Evolutionary conservation across 75 land plant genomes (phyloP), one percentile per base, ranked within the genome.

Genomic region (Pseudotsuga menziesii): DNA sequence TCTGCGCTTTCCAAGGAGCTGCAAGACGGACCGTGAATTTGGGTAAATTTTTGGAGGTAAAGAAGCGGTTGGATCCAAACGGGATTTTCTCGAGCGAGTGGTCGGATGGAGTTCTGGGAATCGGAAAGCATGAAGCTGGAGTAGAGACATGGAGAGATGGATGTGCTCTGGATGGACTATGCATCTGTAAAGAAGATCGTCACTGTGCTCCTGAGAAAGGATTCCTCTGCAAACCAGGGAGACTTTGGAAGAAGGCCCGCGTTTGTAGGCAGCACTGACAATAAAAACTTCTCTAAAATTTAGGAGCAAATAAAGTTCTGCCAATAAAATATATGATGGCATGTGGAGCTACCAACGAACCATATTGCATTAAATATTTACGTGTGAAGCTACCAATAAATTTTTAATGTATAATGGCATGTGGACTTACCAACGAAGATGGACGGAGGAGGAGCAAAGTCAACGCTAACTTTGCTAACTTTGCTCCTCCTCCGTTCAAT

Each of bases 111-210:
- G 67, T 81, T 15, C 17, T 81, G 27, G 83, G 83, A 5, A 20
- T 26, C 48, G 61, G 81, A 79, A 29, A 29, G 32, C 32, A 29
- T 29, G 32, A 1, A 29, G n/a, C n/a, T n/a, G 32, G 32, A 29
- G 32, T 29, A 29, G 32, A 29, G 32, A 29, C 1, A 22, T 72
- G 55, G 55, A 23, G 56, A 23, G 80, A 82, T 29, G 63, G 78
- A 57, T 85, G 87, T 57, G 87, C 85, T 13, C 75, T 78, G 48
- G 87, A 85, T 26, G 87, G 87, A n/a, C 32, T 29, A 1, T 29
- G 32, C 32, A 44, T 82, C 5, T 85, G 87, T 60, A 55, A 16
- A 52, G 5, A 73, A 41, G 81, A 85, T 27, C 60, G 63, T 27
- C 87, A 85, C 20, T 85, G 85, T 63, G 69, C 78, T 5, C 78